A percentile compares a stretch with the other conserved stretches of the same genome.
phyloP scores from a whole-genome alignment of 192 early-diverging fungal genomes.

The Phlyctochytrium bullatum region DNA sequence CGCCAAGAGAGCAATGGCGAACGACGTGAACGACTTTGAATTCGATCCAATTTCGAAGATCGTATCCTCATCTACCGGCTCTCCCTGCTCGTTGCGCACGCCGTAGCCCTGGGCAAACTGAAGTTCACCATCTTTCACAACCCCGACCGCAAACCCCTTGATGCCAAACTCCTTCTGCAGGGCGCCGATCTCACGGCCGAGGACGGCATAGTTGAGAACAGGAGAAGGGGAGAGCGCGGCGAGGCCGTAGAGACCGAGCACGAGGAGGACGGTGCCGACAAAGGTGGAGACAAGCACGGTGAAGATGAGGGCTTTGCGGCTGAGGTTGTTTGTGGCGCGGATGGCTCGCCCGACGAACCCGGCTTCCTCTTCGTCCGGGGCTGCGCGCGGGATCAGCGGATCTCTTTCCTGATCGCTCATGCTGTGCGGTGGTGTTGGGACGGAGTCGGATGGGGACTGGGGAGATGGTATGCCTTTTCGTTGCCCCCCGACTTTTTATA shows the following conservation, averaged over 20 bases:
- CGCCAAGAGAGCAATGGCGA: constrained; percentile 10
- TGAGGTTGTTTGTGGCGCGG: too few species aligned
- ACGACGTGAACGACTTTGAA: constrained; percentile 13
- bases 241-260: not conserved
- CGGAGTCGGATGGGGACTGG: too few species aligned
- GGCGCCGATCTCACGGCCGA: not conserved
- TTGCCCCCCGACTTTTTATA: too few species aligned
- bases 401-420: too few species aligned
- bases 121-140: constrained; percentile 13
- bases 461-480: too few species aligned
- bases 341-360: too few species aligned
- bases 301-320: not conserved
- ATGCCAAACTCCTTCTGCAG: constrained; percentile 8
- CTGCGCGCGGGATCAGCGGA: too few species aligned
- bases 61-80: constrained; percentile 12
- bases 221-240: not conserved
- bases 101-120: constrained; percentile 10
- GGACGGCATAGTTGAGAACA: not conserved
- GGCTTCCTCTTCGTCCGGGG: too few species aligned
- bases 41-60: constrained; percentile 24
- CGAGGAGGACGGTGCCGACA: not conserved
- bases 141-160: constrained; percentile 11
- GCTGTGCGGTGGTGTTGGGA: too few species aligned
- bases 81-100: constrained; percentile 10
- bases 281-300: not conserved